Conservation (phyloP, 768 basidiomycete genomes). For the Russula ochroleuca region DNA sequence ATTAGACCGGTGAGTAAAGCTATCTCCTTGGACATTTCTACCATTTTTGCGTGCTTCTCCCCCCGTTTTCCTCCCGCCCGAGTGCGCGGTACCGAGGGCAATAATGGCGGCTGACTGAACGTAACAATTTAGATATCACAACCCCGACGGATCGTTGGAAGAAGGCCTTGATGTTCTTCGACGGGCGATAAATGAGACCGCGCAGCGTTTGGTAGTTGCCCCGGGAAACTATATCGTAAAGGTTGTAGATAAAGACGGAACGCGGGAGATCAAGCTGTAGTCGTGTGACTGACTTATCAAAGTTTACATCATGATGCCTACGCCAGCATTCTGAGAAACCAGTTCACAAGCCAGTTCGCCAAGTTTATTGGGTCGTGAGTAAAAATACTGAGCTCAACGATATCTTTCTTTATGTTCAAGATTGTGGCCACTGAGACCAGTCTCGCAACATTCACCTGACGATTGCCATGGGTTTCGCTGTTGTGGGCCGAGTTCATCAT, state of each 20-base stretch:
- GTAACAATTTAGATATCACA: constrained; percentile 63
- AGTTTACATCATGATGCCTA: background rate
- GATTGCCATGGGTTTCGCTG: background rate
- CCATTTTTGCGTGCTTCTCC: background rate
- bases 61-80: too few relatives aligned
- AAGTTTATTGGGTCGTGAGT: background rate
- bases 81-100: background rate
- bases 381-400: background rate
- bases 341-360: too few relatives aligned
- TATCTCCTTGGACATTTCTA: background rate
- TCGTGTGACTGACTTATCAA: constrained; percentile 3
- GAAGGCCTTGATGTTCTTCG: constrained; percentile 80
- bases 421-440: background rate
- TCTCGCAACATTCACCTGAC: background rate
- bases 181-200: constrained; percentile 85
- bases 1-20: constrained; percentile 66
- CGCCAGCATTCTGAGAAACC: background rate
- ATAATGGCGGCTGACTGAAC: constrained; percentile 14
- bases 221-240: constrained; percentile 84
- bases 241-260: constrained; percentile 88
- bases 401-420: background rate
- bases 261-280: constrained; percentile 67
- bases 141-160: constrained; percentile 78
- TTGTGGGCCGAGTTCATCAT: background rate
- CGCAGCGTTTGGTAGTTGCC: constrained; percentile 76